Evolutionary conservation across 1,139 yeast species (phyloP).

Genomic region (Lodderomyces parapsilosis): DNA sequence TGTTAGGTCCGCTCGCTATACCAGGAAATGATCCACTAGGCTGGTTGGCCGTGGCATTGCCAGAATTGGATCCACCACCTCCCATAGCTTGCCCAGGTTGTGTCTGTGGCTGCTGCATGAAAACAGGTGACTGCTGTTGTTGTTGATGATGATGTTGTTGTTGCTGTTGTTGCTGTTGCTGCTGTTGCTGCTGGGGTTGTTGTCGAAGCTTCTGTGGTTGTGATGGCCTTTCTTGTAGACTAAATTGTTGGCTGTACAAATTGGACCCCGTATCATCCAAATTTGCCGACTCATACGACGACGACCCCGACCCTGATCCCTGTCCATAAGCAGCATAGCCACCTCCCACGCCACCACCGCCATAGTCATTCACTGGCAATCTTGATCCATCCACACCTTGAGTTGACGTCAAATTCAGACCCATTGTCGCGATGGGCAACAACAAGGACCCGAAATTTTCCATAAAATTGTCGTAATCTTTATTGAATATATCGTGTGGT

Average conservation of each 20-base stretch:
- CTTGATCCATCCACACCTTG: neutral
- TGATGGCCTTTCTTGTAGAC: neutral
- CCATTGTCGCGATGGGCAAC: slow-evolving; percentile 10
- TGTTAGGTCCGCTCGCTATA: neutral
- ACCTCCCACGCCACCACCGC: too few species aligned
- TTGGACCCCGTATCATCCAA: neutral
- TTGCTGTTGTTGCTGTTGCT: neutral
- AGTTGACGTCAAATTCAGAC: neutral
- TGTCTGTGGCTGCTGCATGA: too few species aligned
- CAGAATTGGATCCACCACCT: neutral
- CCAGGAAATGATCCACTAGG: neutral
- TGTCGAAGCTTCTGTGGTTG: slow-evolving; percentile 1
- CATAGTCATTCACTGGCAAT: neutral
- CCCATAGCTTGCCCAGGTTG: neutral
- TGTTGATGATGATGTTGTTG: neutral
- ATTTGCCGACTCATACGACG: neutral
- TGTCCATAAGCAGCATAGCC: too few species aligned
- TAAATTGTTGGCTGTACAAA: neutral
- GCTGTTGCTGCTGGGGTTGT: neutral
- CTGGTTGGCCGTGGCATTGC: neutral
- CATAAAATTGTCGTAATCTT: slow-evolving; percentile 15
- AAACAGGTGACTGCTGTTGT: too few species aligned
- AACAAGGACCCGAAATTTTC: slow-evolving; percentile 14
- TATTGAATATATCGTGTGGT: slow-evolving; percentile 8
- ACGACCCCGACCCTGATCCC: too few species aligned